phyloP scores from a whole-genome alignment of 768 basidiomycete genomes.

The Polyporus arcularius region DNA sequence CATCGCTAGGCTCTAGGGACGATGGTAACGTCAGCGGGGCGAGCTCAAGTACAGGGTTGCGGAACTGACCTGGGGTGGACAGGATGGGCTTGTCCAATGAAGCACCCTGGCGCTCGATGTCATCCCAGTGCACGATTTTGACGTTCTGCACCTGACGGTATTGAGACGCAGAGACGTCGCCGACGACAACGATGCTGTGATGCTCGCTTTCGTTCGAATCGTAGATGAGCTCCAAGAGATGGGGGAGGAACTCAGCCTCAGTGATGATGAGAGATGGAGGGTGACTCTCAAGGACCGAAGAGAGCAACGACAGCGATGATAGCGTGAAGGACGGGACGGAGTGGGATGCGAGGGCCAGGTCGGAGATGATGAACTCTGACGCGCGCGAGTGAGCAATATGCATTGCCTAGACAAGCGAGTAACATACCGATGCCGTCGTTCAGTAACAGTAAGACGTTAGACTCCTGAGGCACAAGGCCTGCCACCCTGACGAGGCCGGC shows the following conservation, averaged over 20 bases:
- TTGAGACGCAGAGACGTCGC: conserved; percentile 52
- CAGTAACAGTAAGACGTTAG: conserved; percentile 72
- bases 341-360: conserved; percentile 74
- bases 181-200: conserved; percentile 71
- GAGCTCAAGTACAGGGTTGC: neutral
- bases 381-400: conserved; percentile 9
- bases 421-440: conserved; percentile 75
- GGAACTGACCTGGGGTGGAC: conserved; percentile 52
- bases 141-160: conserved; percentile 52
- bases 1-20: conserved; percentile 53
- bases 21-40: neutral
- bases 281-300: conserved; percentile 62
- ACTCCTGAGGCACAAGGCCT: conserved; percentile 55
- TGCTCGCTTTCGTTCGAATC: conserved; percentile 50
- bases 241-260: conserved; percentile 62
- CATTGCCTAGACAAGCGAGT: neutral
- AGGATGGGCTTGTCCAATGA: conserved; percentile 47
- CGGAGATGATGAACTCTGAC: conserved; percentile 75
- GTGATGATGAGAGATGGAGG: conserved; percentile 77
- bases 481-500: conserved; percentile 65
- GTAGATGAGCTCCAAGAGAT: conserved; percentile 72
- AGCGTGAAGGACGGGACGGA: conserved; percentile 71
- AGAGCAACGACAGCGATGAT: conserved; percentile 59
- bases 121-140: conserved; percentile 64
- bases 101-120: conserved; percentile 69